Evolutionary conservation across 176 grass and related monocot genomes (phyloP), one percentile per base, ranked within the genome.

Genomic region (Oryza nivara): DNA sequence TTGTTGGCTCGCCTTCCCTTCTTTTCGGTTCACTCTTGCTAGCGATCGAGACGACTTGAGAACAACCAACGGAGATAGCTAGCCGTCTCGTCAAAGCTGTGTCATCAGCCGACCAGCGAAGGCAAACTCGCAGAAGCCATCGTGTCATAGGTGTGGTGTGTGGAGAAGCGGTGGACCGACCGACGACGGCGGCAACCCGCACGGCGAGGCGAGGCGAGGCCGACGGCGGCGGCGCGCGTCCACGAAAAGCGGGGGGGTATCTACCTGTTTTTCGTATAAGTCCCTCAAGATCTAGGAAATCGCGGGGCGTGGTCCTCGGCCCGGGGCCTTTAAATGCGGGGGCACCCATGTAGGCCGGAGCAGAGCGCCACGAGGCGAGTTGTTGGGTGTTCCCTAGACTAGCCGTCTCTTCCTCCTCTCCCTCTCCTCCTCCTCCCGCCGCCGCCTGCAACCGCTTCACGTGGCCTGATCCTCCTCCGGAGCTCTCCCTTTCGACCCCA

Each of bases 241-340:
- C 23, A 58, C 61, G 45, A 54, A 46, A 58, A 58, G 54, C 52
- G 52, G 52, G 52, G 52, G 64, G 11, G 73, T 44, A 83, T 76
- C 30, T 75, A 4, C 58, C 15, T 0, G 0, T 43, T 84, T 85
- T 32, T 0, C 7, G 10, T 41, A 32, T 45, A 61, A 10, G 35
- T 36, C 74, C 74, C 44, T 26, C 1, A 25, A 71, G 41, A 84
- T 84, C 75, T 13, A 54, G 14, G 1, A 38, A 84, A 80, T 49
- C 10, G 3, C 52, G 0, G 1, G 3, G 0, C 41, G 0, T 14
- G 13, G 65, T 74, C 80, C 76, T 9, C 54, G 6, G 3, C 7
- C 76, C 3, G 23, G 13, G 44, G 63, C 78, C 88, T 92, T 92
- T 92, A 88, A 92, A 90, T 79, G 82, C 82, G 71, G 81, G 81